phyloP scores from a whole-genome alignment of 495 filamentous ascomycete species.

The Symbiotaphrina buchneri region DNA sequence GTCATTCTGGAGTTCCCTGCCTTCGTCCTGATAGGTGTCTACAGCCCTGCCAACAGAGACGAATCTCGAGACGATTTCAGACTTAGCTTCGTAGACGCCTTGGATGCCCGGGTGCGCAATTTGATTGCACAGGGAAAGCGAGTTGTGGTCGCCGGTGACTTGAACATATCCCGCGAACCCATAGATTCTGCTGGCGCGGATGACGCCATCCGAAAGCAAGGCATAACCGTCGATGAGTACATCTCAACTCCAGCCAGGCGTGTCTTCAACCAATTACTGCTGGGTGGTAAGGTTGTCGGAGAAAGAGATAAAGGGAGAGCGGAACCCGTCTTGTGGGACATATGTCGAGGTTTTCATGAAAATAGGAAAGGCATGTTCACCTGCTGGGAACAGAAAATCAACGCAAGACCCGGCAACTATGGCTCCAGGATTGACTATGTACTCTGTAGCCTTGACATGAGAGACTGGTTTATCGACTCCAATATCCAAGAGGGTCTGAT shows the following conservation, averaged over 20 bases:
- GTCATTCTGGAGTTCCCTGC: constrained; percentile 89
- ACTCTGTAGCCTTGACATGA: constrained; percentile 60
- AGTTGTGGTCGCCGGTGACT: constrained; percentile 69
- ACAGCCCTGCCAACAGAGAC: constrained; percentile 74
- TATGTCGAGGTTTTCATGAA: constrained; percentile 68
- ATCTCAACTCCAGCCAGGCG: constrained; percentile 52
- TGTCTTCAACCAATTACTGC: constrained; percentile 66
- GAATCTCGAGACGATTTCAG: constrained; percentile 70
- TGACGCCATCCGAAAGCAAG: constrained; percentile 49
- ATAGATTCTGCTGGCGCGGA: constrained; percentile 50
- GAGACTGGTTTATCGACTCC: constrained; percentile 61
- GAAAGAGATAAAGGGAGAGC: constrained; percentile 52
- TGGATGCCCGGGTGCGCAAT: constrained; percentile 71
- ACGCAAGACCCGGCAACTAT: constrained; percentile 74
- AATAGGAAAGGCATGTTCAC: constrained; percentile 79
- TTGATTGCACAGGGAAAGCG: constrained; percentile 56
- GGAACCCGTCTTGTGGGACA: constrained; percentile 58
- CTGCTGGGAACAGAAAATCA: constrained; percentile 76
- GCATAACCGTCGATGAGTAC: constrained; percentile 40
- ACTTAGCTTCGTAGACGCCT: constrained; percentile 49
- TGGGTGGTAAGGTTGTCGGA: constrained; percentile 45
- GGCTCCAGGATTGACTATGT: constrained; percentile 89
- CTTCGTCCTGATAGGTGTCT: constrained; percentile 79
- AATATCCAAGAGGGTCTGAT: constrained; percentile 91
- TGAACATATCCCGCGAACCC: constrained; percentile 64